Percentiles rank a stretch among this genome's conserved stretches.
Conservation (phyloP, 2,329 filamentous ascomycete species). For the Pezicula rhizophila region DNA sequence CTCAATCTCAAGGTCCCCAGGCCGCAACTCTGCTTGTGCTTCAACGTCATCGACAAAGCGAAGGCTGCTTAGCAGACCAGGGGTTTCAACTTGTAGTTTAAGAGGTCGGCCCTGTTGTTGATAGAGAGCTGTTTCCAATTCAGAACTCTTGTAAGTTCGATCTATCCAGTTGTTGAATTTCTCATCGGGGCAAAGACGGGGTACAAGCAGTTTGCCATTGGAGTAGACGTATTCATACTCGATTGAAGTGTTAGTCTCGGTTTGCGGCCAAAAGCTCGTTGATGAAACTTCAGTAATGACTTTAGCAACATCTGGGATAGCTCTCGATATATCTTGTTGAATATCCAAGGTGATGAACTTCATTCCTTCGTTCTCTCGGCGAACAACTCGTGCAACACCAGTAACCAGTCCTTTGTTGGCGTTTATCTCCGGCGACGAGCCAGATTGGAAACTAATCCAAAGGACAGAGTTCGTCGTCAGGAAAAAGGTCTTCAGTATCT, state of each 20-base stretch:
- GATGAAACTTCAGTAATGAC: background rate
- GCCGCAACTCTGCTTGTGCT: conserved; percentile 5
- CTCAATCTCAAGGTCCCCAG: conserved; percentile 7
- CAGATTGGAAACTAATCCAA: background rate
- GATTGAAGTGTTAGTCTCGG: background rate
- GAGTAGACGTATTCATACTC: conserved; percentile 7
- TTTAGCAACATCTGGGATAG: background rate
- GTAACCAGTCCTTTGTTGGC: conserved; percentile 1
- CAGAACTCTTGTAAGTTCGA: background rate
- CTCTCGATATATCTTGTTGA: background rate
- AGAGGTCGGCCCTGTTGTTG: conserved; percentile 6
- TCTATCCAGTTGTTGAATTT: conserved; percentile 2
- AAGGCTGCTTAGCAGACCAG: conserved; percentile 6
- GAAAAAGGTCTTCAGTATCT: background rate
- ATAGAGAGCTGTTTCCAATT: background rate
- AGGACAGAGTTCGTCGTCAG: background rate
- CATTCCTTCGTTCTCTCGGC: conserved; percentile 7
- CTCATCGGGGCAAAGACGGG: conserved; percentile 1
- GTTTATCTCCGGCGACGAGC: background rate
- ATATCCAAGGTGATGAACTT: conserved; percentile 7
- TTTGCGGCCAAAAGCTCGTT: background rate
- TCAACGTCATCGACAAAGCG: conserved; percentile 14
- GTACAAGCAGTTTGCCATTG: conserved; percentile 4
- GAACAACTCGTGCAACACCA: conserved; percentile 6
- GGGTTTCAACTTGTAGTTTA: conserved; percentile 5